phyloP scores from a whole-genome alignment of 768 basidiomycete species.

The Kwoniella newhampshirensis region DNA sequence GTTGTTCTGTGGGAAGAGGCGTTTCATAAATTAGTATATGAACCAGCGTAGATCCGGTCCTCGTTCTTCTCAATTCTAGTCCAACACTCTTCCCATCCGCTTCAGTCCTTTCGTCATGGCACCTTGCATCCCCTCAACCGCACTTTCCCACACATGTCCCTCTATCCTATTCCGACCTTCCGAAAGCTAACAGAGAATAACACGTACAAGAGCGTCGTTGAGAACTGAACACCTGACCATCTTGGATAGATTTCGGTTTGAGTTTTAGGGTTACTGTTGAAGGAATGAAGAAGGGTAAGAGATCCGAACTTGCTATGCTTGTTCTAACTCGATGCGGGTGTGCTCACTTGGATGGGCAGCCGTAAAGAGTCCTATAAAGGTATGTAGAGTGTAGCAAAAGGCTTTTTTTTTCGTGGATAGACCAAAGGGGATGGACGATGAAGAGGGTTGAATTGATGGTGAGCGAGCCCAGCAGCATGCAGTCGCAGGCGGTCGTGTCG shows the following conservation, averaged over 20 bases:
- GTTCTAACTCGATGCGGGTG: slow-evolving; percentile 53
- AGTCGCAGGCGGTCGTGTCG: not conserved
- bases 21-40: no score
- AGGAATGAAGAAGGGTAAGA: slow-evolving; percentile 12
- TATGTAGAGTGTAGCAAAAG: slow-evolving; percentile 10
- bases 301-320: slow-evolving; percentile 9
- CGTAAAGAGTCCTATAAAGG: slow-evolving; percentile 45
- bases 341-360: slow-evolving; percentile 47
- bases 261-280: slow-evolving; percentile 14
- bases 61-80: no score
- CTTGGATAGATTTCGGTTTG: slow-evolving; percentile 38
- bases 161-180: not conserved
- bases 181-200: not conserved
- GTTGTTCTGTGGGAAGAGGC: slow-evolving; percentile 70
- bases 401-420: slow-evolving; percentile 16
- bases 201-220: slow-evolving; percentile 53
- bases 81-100: not conserved
- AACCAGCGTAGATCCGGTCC: no score
- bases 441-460: not conserved
- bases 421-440: not conserved
- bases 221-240: slow-evolving; percentile 58
- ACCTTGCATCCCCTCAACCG: not conserved
- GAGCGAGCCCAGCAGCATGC: not conserved
- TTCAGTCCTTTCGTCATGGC: not conserved
- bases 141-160: not conserved